These are phyloP conservation scores for Butyriboletus appendiculatus DNA, from an alignment of 1,284 basidiomycete genomes.

Conservation along the genomic window DNA sequence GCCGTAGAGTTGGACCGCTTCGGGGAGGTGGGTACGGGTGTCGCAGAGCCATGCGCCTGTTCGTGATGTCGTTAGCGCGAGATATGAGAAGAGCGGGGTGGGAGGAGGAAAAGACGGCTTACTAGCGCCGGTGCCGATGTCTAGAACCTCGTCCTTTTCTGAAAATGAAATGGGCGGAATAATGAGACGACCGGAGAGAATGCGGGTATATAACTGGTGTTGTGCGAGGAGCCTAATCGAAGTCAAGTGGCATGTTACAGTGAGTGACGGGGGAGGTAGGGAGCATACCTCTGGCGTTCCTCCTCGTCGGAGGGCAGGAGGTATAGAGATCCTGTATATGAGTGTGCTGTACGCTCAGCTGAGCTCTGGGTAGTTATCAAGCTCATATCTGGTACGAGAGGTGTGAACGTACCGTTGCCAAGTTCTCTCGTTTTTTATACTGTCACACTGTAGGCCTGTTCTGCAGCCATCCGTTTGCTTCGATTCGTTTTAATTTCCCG, in stretches of 20 bases:
- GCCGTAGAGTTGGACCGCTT: constrained; percentile 22
- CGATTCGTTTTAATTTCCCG: too few species aligned
- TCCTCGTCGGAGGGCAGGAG: constrained; percentile 31
- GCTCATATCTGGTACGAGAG: constrained; percentile 4
- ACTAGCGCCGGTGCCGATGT: constrained; percentile 28
- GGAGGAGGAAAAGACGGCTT: background rate
- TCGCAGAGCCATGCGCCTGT: constrained; percentile 27
- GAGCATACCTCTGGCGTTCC: constrained; percentile 24
- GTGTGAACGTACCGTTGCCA: too few species aligned
- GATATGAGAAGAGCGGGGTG: background rate
- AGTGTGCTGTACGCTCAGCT: constrained; percentile 14
- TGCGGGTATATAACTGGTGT: constrained; percentile 20
- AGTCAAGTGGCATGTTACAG: background rate
- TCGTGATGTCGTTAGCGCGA: background rate
- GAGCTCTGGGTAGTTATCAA: background rate
- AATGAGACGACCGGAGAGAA: constrained; percentile 22
- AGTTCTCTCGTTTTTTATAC: background rate
- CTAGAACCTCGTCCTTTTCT: constrained; percentile 24
- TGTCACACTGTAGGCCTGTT: too few species aligned
- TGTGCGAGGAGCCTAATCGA: constrained; percentile 16
- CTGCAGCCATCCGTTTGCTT: too few species aligned
- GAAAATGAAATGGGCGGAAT: constrained; percentile 18
- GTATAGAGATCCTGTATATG: constrained; percentile 21
- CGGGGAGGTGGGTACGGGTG: constrained; percentile 12
- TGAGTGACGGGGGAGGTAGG: too few species aligned